phyloP scores from a whole-genome alignment of 345 rosid genomes.

The Aurinia saxatilis region DNA sequence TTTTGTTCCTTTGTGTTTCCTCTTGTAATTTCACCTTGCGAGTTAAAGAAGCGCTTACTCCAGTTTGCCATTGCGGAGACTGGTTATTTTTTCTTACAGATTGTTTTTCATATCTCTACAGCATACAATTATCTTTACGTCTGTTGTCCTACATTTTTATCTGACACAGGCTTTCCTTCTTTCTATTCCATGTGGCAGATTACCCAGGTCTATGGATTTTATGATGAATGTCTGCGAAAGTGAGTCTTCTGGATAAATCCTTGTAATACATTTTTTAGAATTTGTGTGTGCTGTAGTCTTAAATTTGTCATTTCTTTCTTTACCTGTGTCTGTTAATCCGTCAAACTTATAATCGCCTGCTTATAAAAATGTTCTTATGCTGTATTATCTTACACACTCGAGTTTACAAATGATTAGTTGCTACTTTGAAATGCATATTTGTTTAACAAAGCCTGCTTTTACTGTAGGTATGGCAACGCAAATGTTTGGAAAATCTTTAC shows the following conservation, averaged over 20 bases:
- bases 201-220: conserved; percentile 98
- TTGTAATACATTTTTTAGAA: conserved; percentile 7
- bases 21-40: not conserved
- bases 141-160: not conserved
- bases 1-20: not conserved
- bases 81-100: not conserved
- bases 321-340: not conserved
- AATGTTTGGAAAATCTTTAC: conserved; percentile 91
- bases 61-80: not conserved
- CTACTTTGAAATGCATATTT: conserved; percentile 4
- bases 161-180: conserved; percentile 8
- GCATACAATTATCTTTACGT: not conserved
- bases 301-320: not conserved
- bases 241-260: conserved; percentile 39
- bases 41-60: not conserved
- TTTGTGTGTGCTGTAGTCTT: not conserved
- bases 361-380: not conserved
- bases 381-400: not conserved
- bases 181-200: conserved; percentile 47
- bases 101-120: conserved; percentile 1
- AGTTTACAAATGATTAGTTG: not conserved
- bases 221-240: conserved; percentile 98
- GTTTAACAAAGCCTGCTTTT: not conserved
- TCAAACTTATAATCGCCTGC: conserved; percentile 11
- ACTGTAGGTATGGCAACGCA: conserved; percentile 90